Conservation (phyloP, 1,139 yeast species). For the Nakaseomyces delphensis region DNA sequence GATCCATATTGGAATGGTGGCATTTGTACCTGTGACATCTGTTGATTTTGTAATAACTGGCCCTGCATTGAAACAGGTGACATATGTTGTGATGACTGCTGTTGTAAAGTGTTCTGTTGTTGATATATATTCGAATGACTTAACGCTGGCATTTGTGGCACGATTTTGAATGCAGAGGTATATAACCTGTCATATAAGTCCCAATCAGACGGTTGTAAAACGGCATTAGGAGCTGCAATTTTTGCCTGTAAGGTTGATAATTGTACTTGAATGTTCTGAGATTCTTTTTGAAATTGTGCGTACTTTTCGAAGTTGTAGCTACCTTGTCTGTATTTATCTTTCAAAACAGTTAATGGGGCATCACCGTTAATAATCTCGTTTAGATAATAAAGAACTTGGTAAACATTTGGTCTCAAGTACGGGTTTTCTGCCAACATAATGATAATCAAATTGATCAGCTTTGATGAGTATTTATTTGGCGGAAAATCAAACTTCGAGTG, state of each 20-base stretch:
- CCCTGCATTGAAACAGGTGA: neutral
- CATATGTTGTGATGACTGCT: neutral
- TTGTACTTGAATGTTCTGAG: slow-evolving; percentile 30
- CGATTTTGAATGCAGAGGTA: slow-evolving; percentile 25
- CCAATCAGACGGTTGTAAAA: slow-evolving; percentile 14
- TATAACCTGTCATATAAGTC: slow-evolving; percentile 22
- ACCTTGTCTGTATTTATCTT: slow-evolving; percentile 34
- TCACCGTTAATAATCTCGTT: slow-evolving; percentile 46
- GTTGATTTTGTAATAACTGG: neutral
- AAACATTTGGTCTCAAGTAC: slow-evolving; percentile 72
- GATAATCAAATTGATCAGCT: slow-evolving; percentile 63
- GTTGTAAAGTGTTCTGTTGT: neutral
- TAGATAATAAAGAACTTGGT: slow-evolving; percentile 67
- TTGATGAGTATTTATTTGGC: slow-evolving; percentile 42
- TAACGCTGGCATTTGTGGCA: slow-evolving; percentile 22
- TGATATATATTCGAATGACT: neutral
- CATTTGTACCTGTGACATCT: neutral
- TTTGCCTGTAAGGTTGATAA: slow-evolving; percentile 25
- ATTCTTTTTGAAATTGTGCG: slow-evolving; percentile 31
- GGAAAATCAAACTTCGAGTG: slow-evolving; percentile 58
- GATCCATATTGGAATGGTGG: slow-evolving; percentile 1
- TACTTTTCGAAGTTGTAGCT: slow-evolving; percentile 35
- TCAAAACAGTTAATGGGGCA: slow-evolving; percentile 39
- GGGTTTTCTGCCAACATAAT: slow-evolving; percentile 78
- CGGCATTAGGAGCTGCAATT: slow-evolving; percentile 17